Conservation (phyloP, 768 basidiomycete species). For the Mycena epipterygia region DNA sequence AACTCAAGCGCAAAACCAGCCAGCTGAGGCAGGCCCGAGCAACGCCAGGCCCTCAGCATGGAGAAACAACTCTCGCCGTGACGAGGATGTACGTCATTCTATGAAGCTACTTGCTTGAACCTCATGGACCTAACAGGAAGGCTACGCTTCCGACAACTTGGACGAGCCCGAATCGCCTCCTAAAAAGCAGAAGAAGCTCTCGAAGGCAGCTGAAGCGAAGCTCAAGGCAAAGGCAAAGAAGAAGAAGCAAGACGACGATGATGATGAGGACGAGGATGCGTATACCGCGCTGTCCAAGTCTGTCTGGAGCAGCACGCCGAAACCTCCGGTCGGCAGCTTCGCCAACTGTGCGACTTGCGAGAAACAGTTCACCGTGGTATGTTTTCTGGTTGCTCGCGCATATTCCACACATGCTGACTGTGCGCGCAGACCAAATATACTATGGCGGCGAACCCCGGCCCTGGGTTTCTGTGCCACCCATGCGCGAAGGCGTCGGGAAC, state of each 20-base stretch:
- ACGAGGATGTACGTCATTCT: constrained; percentile 19
- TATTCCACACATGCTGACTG: background rate
- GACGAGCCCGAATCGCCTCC: constrained; percentile 69
- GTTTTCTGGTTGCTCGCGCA: constrained; percentile 41
- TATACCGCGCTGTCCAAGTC: constrained; percentile 75
- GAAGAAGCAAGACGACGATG: constrained; percentile 61
- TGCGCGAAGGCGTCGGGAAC: constrained; percentile 85
- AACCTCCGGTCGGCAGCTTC: constrained; percentile 84
- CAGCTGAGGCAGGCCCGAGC: constrained; percentile 65
- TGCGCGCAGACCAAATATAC: constrained; percentile 86
- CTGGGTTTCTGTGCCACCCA: constrained; percentile 86
- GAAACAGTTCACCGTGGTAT: constrained; percentile 90
- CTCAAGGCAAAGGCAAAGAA: constrained; percentile 59
- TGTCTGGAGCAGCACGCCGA: constrained; percentile 55
- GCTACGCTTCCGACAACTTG: constrained; percentile 82
- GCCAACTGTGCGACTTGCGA: constrained; percentile 86
- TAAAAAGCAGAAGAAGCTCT: constrained; percentile 72
- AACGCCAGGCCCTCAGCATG: constrained; percentile 29
- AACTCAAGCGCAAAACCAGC: constrained; percentile 51
- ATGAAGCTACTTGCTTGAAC: too few species aligned
- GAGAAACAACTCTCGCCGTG: background rate
- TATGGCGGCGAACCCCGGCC: constrained; percentile 74
- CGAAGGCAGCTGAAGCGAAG: constrained; percentile 61
- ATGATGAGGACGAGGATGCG: constrained; percentile 74
- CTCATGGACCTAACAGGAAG: constrained; percentile 44